Percentiles rank a stretch among this genome's conserved stretches.
Conservation (phyloP, 495 filamentous ascomycete genomes). For the Cercophora scortea region DNA sequence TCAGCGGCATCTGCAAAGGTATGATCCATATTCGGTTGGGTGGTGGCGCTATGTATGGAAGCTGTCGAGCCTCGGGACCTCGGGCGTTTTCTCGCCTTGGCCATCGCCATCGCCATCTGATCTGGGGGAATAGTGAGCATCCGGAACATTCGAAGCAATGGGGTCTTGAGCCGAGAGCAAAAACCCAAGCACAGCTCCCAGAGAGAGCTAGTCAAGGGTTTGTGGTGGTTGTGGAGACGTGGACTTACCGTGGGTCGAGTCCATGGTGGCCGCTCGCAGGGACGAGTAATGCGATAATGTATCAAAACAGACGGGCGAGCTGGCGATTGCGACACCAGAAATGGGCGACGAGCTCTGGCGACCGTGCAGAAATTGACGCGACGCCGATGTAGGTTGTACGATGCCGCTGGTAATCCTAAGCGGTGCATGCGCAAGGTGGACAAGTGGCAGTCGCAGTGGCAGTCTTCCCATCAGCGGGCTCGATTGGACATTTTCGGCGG, state of each 20-base stretch:
- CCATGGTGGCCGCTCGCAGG: slow-evolving; percentile 19
- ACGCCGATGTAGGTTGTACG: background rate
- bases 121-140: slow-evolving; percentile 12
- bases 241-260: slow-evolving; percentile 25
- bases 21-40: slow-evolving; percentile 59
- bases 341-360: background rate
- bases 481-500: slow-evolving; percentile 16
- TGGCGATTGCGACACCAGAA: slow-evolving; percentile 9
- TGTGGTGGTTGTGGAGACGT: slow-evolving; percentile 2
- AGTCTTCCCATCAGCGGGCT: slow-evolving; percentile 10
- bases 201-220: background rate
- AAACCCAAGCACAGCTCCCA: background rate
- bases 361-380: background rate
- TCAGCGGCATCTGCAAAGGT: slow-evolving; percentile 41
- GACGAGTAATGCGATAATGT: slow-evolving; percentile 5
- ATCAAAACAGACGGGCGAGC: slow-evolving; percentile 17
- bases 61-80: slow-evolving; percentile 78
- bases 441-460: slow-evolving; percentile 4
- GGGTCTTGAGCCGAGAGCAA: background rate
- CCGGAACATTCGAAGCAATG: background rate
- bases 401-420: background rate
- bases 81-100: slow-evolving; percentile 52
- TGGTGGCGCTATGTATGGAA: slow-evolving; percentile 64
- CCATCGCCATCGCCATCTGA: slow-evolving; percentile 20
- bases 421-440: slow-evolving; percentile 7